phyloP scores from a whole-genome alignment of 768 basidiomycete genomes.

The Podaxis sp. region DNA sequence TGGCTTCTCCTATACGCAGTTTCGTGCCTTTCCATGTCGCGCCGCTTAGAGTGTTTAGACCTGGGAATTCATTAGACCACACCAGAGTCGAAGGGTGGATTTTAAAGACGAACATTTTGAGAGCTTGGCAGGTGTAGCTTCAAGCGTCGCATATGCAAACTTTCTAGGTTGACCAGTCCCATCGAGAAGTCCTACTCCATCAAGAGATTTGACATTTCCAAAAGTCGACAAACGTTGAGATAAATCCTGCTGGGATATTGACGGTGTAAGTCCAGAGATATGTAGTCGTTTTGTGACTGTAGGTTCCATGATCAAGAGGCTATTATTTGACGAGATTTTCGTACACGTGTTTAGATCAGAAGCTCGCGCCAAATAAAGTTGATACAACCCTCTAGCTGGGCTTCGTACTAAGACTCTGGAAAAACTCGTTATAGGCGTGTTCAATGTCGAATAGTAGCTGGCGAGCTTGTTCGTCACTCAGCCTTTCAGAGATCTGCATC shows the following conservation, averaged over 20 bases:
- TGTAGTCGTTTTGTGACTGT: conserved; percentile 62
- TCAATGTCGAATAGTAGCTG: conserved; percentile 97
- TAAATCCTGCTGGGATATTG: conserved; percentile 59
- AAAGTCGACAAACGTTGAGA: conserved; percentile 59
- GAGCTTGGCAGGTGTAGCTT: conserved; percentile 58
- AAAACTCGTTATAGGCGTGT: conserved; percentile 93
- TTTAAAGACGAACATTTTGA: conserved; percentile 55
- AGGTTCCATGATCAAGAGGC: conserved; percentile 1
- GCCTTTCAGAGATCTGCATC: conserved; percentile 96
- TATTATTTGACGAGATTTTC: background rate
- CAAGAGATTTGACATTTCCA: conserved; percentile 65
- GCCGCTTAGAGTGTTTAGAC: conserved; percentile 75
- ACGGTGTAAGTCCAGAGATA: conserved; percentile 72
- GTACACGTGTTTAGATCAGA: background rate
- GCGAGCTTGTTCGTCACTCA: conserved; percentile 91
- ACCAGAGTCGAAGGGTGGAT: background rate
- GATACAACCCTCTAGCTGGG: background rate
- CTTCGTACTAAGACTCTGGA: conserved; percentile 60
- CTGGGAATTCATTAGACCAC: conserved; percentile 32
- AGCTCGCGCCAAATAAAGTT: background rate
- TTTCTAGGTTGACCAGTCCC: conserved; percentile 65
- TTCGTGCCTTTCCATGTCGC: conserved; percentile 89
- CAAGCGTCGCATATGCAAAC: conserved; percentile 75
- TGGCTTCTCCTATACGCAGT: conserved; percentile 81
- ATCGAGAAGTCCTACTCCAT: conserved; percentile 67